A percentile compares a stretch with the other conserved stretches of the same genome.
Evolutionary conservation across 2,329 filamentous ascomycete genomes (phyloP).

Genomic region (Sordariomycetes sp.): DNA sequence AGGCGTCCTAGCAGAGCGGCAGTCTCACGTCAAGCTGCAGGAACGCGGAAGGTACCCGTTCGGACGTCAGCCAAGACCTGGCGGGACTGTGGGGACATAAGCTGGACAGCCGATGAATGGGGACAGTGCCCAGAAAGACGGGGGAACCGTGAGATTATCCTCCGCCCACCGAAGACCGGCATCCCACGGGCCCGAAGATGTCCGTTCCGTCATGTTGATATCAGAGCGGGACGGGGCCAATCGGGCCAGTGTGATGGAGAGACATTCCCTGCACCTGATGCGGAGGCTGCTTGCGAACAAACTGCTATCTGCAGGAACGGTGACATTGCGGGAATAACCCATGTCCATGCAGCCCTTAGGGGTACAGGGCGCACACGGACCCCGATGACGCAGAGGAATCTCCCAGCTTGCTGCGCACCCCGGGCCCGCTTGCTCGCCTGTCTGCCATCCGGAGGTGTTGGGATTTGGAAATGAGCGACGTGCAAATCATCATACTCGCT

Average conservation of each 20-base stretch:
- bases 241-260: neutral
- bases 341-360: neutral
- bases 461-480: neutral
- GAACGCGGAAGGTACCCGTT: too few relatives aligned
- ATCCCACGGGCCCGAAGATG: too few relatives aligned
- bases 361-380: neutral
- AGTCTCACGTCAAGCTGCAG: too few relatives aligned
- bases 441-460: neutral
- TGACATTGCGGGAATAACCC: neutral
- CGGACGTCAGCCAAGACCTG: too few relatives aligned
- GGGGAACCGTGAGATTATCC: too few relatives aligned
- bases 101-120: too few relatives aligned
- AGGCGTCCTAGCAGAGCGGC: too few relatives aligned
- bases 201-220: neutral
- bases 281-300: neutral
- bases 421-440: neutral
- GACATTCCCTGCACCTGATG: neutral
- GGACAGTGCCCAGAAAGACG: too few relatives aligned
- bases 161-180: too few relatives aligned
- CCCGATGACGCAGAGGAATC: neutral
- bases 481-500: too few relatives aligned
- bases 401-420: neutral
- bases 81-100: too few relatives aligned
- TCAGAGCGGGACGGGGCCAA: neutral
- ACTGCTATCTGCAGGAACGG: neutral